Conservation (phyloP, 768 basidiomycete species). For the Dentipellis sp. region DNA sequence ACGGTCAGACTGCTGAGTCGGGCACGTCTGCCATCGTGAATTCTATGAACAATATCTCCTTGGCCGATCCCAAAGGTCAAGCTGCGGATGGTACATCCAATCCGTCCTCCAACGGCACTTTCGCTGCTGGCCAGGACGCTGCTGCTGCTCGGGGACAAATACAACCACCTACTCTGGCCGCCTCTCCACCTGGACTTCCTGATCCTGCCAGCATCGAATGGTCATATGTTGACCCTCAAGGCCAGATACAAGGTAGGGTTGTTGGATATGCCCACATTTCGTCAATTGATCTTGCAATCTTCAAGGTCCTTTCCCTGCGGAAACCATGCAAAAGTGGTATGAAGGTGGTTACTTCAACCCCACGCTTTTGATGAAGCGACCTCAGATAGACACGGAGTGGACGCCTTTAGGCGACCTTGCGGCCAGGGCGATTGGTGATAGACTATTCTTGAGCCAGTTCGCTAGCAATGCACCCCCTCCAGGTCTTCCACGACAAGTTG, state of each 20-base stretch:
- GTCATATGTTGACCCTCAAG: conserved; percentile 89
- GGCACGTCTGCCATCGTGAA: not conserved
- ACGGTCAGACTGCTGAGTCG: not conserved
- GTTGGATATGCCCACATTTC: not conserved
- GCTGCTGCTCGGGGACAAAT: not conserved
- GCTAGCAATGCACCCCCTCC: conserved; percentile 37
- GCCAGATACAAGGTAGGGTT: conserved; percentile 76
- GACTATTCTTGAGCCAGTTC: conserved; percentile 54
- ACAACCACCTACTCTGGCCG: not conserved
- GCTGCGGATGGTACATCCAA: not conserved
- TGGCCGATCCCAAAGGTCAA: not conserved
- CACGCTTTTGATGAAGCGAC: conserved; percentile 78
- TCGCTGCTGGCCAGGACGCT: not conserved
- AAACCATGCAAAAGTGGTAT: conserved; percentile 92
- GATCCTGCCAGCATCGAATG: conserved; percentile 67
- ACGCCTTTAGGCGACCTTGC: conserved; percentile 51
- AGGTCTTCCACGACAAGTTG: conserved; percentile 39
- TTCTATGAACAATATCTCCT: not conserved
- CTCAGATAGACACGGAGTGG: conserved; percentile 61
- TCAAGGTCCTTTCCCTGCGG: conserved; percentile 81
- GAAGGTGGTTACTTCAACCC: conserved; percentile 82
- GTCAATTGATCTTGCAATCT: conserved; percentile 2
- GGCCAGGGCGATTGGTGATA: conserved; percentile 42
- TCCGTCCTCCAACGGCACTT: not conserved
- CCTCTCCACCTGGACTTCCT: conserved; percentile 32